Conservation (phyloP, 2,329 filamentous ascomycete species). For the Stemphylium vesicarium region DNA sequence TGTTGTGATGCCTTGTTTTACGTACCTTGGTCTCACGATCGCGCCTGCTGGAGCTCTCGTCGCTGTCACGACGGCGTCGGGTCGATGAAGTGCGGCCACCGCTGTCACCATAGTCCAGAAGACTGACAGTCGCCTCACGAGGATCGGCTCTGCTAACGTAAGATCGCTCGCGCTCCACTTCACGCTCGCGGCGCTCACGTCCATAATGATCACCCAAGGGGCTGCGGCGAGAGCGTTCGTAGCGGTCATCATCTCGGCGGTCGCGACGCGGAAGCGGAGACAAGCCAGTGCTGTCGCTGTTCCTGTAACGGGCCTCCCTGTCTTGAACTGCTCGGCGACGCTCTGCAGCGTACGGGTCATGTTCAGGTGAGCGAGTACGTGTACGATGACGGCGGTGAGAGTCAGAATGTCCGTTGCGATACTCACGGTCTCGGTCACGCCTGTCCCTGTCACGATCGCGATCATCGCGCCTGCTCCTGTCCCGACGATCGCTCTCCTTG, state of each 20-base stretch:
- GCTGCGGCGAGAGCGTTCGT: slow-evolving; percentile 63
- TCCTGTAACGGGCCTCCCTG: slow-evolving; percentile 91
- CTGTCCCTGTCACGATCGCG: slow-evolving; percentile 55
- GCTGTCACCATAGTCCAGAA: slow-evolving; percentile 86
- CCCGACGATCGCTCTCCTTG: slow-evolving; percentile 73
- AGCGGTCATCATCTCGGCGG: slow-evolving; percentile 47
- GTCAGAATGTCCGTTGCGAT: slow-evolving; percentile 49
- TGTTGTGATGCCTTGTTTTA: not conserved
- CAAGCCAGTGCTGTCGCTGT: slow-evolving; percentile 71
- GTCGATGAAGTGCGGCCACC: slow-evolving; percentile 59
- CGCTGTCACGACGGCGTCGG: slow-evolving; percentile 77
- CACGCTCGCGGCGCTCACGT: slow-evolving; percentile 83
- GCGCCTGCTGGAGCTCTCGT: slow-evolving; percentile 56
- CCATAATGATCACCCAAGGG: slow-evolving; percentile 72
- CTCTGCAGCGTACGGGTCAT: slow-evolving; percentile 93
- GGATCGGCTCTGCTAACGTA: slow-evolving; percentile 82
- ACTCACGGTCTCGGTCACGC: slow-evolving; percentile 49
- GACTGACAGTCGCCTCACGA: slow-evolving; percentile 74
- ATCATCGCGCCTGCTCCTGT: slow-evolving; percentile 47
- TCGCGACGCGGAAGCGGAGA: slow-evolving; percentile 58
- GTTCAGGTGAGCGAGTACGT: slow-evolving; percentile 86
- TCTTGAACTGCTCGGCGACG: slow-evolving; percentile 91
- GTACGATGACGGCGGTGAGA: slow-evolving; percentile 57
- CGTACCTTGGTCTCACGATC: slow-evolving; percentile 55
- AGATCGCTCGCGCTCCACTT: slow-evolving; percentile 86